Evolutionary conservation across 345 rosid species (phyloP), one percentile per base, ranked within the genome.

Genomic region (Arabidopsis arenosa): DNA sequence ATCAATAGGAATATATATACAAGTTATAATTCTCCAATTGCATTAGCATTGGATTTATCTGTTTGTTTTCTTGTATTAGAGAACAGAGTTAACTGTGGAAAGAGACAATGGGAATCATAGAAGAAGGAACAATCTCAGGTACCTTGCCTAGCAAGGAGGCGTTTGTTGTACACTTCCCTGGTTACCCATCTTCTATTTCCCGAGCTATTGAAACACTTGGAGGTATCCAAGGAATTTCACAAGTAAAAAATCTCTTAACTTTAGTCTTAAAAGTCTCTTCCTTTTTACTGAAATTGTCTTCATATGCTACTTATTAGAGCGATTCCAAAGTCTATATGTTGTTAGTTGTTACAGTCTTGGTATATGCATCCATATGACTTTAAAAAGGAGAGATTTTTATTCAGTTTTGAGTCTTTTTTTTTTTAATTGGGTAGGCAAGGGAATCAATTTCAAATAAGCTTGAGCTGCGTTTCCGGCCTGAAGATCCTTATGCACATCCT

Each of bases 401-500:
- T 53, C 33, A 67, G 6, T 17, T 41, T 33, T 65, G 14, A 41
- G 18, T 62, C 3, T 45, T 61, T 73, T 70, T 4, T 4, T 51
- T 63, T 74, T 70, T 8, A 1, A 7, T 7, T 14, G 54, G 69
- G 76, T 81, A 92, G 97, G 92, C 89, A 61, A 93, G 91, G 44
- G 82, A 75, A 73, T 86, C 86, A 2, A 47, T 80, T 72, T 81
- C 89, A 13, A 86, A 85, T 77, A 89, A 85, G 70, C 78, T 92
- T 82, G 93, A 89, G 81, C 83, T 95, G 45, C 81, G 73, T 60
- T 95, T 92, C 83, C 91, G 96, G 30, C 98, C 98, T 1, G 96
- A 90, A 61, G 98, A 95, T 79, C 98, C 98, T 2, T 88, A 84
- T 56, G 89, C 93, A 8, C 97, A 85, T 80, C 98, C 99, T 72